Evolutionary conservation across 129 eudicot genomes (phyloP).

Genomic region (Solidago caesia): DNA sequence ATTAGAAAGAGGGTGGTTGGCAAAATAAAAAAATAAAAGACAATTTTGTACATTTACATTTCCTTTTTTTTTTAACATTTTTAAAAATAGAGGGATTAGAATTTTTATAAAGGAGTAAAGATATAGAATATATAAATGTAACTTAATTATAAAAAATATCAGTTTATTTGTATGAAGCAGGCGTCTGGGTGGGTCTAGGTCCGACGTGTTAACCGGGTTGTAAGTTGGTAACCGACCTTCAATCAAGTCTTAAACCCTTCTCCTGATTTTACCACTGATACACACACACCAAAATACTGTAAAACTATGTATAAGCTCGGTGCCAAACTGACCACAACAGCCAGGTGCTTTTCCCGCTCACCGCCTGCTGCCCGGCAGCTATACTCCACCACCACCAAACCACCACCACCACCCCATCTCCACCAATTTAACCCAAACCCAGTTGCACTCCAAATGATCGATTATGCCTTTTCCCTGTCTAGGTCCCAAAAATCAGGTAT

Average conservation of each 20-base stretch:
- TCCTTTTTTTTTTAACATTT: no score
- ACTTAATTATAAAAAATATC: no score
- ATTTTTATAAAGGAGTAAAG: no score
- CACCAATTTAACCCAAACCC: constrained; percentile 46
- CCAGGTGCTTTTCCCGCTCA: constrained; percentile 18
- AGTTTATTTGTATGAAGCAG: no score
- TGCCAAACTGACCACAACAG: constrained; percentile 27
- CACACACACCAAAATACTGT: background rate
- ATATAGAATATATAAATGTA: no score
- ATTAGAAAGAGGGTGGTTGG: no score
- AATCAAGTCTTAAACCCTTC: background rate
- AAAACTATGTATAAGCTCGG: constrained; percentile 1
- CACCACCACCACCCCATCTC: background rate
- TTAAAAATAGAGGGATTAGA: no score
- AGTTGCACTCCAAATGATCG: constrained; percentile 69
- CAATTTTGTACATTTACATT: no score
- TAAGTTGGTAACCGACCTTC: no score
- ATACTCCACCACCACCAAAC: constrained; percentile 16
- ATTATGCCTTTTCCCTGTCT: constrained; percentile 74
- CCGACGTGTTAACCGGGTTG: no score
- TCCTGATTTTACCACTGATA: background rate
- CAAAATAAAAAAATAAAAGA: no score
- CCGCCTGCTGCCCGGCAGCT: background rate
- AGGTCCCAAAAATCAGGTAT: constrained; percentile 76
- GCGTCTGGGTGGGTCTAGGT: no score